phyloP scores from a whole-genome alignment of 257 asterid species.

The Salvia miltiorrhiza region DNA sequence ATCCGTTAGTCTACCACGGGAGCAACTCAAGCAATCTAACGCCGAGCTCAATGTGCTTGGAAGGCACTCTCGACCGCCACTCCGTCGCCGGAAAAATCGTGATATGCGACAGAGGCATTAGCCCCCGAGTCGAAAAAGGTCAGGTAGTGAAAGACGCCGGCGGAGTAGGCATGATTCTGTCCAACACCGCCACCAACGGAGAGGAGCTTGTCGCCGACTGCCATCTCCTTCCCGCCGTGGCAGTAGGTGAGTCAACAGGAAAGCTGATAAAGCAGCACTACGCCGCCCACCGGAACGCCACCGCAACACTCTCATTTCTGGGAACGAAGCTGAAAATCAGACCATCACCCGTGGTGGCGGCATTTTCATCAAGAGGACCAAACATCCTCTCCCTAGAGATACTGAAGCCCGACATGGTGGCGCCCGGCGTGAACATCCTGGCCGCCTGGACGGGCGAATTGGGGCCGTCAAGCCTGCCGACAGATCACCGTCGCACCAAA shows the following conservation, averaged over 20 bases:
- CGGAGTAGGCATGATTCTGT: constrained; percentile 79
- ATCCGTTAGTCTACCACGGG: constrained; percentile 63
- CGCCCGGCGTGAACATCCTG: constrained; percentile 92
- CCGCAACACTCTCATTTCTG: constrained; percentile 61
- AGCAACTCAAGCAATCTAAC: constrained; percentile 56
- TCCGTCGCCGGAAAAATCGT: constrained; percentile 77
- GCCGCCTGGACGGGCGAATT: constrained; percentile 83
- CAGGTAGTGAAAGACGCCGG: constrained; percentile 91
- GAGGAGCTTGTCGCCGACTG: constrained; percentile 88
- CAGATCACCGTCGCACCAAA: constrained; percentile 61
- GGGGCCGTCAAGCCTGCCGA: constrained; percentile 78
- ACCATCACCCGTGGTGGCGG: constrained; percentile 93
- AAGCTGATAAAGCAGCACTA: constrained; percentile 55
- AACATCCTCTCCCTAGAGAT: constrained; percentile 65
- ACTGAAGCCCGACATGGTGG: constrained; percentile 77
- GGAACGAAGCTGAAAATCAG: constrained; percentile 62
- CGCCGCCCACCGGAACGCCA: constrained; percentile 33
- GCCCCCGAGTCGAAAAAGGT: constrained; percentile 87
- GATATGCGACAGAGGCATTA: constrained; percentile 84
- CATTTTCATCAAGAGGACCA: constrained; percentile 90
- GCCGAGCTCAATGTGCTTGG: constrained; percentile 84
- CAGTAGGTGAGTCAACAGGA: constrained; percentile 69
- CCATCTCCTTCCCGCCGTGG: constrained; percentile 82
- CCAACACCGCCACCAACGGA: constrained; percentile 75
- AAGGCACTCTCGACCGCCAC: constrained; percentile 62